Percentiles rank a stretch among this genome's conserved stretches.
phyloP scores from a whole-genome alignment of 2,329 filamentous ascomycete species.

The Aspergillus caelatus region DNA sequence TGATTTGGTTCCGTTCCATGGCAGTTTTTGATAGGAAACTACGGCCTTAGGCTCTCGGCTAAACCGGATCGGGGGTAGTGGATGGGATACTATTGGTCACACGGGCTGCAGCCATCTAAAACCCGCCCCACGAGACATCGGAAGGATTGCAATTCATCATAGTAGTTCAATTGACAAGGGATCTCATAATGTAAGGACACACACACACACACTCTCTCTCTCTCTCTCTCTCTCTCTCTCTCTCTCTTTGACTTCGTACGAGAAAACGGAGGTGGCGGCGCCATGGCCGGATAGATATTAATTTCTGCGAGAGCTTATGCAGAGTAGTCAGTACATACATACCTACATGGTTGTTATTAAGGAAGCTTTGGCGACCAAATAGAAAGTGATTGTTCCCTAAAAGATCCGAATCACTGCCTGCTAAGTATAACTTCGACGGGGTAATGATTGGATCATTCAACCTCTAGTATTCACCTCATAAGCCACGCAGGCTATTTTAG shows the following conservation, averaged over 20 bases:
- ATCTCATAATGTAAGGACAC: neutral
- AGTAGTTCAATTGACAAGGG: neutral
- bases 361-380: neutral
- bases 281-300: neutral
- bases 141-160: neutral
- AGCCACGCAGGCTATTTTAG: neutral
- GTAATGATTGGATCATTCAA: neutral
- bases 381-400: neutral
- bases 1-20: neutral
- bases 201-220: no score
- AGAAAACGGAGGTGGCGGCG: neutral
- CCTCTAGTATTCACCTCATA: neutral
- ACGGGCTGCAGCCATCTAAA: neutral
- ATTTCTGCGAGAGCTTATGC: neutral
- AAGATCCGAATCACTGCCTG: slow-evolving; percentile 2
- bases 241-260: neutral
- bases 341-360: neutral
- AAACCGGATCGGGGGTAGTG: neutral
- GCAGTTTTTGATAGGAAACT: slow-evolving; percentile 4
- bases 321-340: neutral
- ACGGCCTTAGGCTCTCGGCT: neutral
- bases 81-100: neutral
- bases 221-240: no score
- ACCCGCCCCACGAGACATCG: neutral
- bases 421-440: neutral